Conservation (phyloP, 495 filamentous ascomycete genomes). For the Amniculicola lignicola region DNA sequence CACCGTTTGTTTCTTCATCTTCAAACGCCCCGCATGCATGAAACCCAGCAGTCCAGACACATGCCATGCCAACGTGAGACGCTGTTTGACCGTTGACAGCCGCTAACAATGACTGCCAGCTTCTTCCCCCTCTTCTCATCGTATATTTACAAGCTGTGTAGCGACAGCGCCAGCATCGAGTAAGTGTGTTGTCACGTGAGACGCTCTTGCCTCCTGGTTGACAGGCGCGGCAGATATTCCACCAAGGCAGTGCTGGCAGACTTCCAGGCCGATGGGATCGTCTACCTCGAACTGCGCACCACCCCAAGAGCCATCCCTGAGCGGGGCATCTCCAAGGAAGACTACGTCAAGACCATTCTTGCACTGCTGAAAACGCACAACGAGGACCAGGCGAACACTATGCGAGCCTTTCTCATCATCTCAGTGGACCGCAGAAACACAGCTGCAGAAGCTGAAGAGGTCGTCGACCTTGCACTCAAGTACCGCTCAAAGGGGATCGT, state of each 20-base stretch:
- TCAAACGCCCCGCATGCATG: too few relatives aligned
- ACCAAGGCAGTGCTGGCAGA: slow-evolving; percentile 66
- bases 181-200: slow-evolving; percentile 26
- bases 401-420: slow-evolving; percentile 57
- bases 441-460: slow-evolving; percentile 53
- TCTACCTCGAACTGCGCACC: slow-evolving; percentile 78
- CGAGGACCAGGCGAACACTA: slow-evolving; percentile 2
- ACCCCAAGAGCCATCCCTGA: slow-evolving; percentile 63
- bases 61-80: too few relatives aligned
- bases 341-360: slow-evolving; percentile 66
- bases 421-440: slow-evolving; percentile 68
- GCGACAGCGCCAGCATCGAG: slow-evolving; percentile 54
- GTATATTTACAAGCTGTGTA: slow-evolving; percentile 73
- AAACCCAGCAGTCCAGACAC: too few relatives aligned
- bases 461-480: slow-evolving; percentile 60
- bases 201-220: too few relatives aligned
- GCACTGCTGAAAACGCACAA: slow-evolving; percentile 47
- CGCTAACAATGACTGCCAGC: slow-evolving; percentile 37
- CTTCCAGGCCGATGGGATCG: slow-evolving; percentile 69
- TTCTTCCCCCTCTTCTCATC: slow-evolving; percentile 78
- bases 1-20: not conserved
- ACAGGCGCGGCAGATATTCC: slow-evolving; percentile 42
- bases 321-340: slow-evolving; percentile 53
- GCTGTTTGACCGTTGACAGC: not conserved
- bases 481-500: slow-evolving; percentile 61